Conservation (phyloP, 805 yeast species). For the Myxozyma vanderwaltii region DNA sequence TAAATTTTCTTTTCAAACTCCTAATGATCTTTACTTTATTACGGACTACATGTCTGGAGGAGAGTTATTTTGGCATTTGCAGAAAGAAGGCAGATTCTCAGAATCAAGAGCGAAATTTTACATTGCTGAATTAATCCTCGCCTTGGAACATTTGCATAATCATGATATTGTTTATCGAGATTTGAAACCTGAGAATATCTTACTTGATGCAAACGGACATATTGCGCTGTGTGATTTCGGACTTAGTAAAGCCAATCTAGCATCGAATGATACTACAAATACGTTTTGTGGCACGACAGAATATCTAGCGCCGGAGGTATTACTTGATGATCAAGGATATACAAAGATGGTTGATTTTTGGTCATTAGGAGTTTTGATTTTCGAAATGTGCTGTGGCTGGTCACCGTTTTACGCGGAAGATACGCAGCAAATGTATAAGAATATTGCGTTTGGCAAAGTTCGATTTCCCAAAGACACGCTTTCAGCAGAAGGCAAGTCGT, state of each 20-base stretch:
- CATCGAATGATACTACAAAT: constrained; percentile 83
- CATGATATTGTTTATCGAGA: constrained; percentile 96
- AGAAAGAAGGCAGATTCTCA: constrained; percentile 89
- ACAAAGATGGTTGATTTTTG: constrained; percentile 99
- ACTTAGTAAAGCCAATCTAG: constrained; percentile 86
- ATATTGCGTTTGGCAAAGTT: constrained; percentile 97
- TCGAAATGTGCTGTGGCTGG: constrained; percentile 99
- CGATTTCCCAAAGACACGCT: constrained; percentile 95
- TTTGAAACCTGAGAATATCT: constrained; percentile 93
- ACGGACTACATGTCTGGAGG: constrained; percentile 99
- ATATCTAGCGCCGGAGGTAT: constrained; percentile 94
- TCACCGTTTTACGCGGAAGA: constrained; percentile 97
- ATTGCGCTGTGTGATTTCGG: constrained; percentile 98
- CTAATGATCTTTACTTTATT: constrained; percentile 84
- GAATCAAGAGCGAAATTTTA: constrained; percentile 96
- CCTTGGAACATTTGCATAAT: constrained; percentile 91
- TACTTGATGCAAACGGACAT: constrained; percentile 95
- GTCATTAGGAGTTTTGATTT: constrained; percentile 94
- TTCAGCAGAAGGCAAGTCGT: constrained; percentile 89
- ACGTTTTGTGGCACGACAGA: constrained; percentile 99
- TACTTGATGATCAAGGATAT: constrained; percentile 93
- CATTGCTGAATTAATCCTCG: constrained; percentile 92
- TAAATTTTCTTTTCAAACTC: constrained; percentile 95
- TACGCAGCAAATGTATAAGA: constrained; percentile 98
- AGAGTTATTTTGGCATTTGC: constrained; percentile 94